Evolutionary conservation across 2,329 filamentous ascomycete species (phyloP).

Genomic region (Colletotrichum endophyticum): DNA sequence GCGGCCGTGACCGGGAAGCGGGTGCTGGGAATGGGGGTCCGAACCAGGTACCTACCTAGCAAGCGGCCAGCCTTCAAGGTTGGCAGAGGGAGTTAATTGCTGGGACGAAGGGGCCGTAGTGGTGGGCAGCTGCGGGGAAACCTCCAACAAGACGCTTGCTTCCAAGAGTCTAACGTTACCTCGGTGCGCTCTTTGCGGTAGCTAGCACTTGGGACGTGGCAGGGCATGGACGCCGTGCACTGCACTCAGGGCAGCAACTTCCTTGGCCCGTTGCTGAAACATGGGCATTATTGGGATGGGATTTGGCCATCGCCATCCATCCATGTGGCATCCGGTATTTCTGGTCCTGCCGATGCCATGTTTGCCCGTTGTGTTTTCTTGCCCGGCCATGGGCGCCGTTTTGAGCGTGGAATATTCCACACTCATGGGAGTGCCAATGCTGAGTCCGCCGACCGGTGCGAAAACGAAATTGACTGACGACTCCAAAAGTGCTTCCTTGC

Average conservation of each 20-base stretch:
- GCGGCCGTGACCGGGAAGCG: conserved; percentile 6
- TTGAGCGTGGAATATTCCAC: not conserved
- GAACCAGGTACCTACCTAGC: not conserved
- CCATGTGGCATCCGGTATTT: not conserved
- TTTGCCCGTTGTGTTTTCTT: not conserved
- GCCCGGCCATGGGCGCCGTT: not conserved
- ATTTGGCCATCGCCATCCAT: not conserved
- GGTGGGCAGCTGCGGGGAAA: conserved; percentile 4
- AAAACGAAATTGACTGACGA: not conserved
- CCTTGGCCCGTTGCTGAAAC: not conserved
- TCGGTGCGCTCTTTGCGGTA: not conserved
- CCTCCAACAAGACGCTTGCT: not conserved
- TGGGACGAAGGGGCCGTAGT: not conserved
- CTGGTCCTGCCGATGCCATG: not conserved
- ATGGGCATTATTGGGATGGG: conserved; percentile 1
- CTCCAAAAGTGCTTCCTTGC: not conserved
- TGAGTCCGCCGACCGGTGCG: not conserved
- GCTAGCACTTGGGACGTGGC: not conserved
- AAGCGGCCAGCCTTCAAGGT: not conserved
- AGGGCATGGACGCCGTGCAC: not conserved
- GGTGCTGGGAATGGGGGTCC: not conserved
- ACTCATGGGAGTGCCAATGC: not conserved
- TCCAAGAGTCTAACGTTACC: not conserved
- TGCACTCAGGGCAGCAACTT: not conserved
- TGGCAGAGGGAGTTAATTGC: not conserved